A percentile compares a stretch with the other conserved stretches of the same genome.
Evolutionary conservation across 1,284 basidiomycete species (phyloP).

Genomic region (Mycena sp.): DNA sequence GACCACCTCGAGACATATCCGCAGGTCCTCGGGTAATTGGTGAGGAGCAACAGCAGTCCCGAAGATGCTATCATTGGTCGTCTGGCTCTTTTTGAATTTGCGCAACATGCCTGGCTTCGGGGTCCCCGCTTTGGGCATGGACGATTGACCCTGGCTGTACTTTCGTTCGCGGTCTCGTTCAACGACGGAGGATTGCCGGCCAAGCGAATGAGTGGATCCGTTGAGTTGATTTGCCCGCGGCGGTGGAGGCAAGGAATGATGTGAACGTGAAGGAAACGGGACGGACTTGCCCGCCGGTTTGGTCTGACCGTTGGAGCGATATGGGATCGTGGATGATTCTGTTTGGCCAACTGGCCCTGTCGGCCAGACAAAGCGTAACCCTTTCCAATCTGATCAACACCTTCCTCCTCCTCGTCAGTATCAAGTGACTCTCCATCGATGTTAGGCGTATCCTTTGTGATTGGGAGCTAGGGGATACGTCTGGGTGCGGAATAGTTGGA

Average conservation of each 20-base stretch:
- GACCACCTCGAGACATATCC: constrained; percentile 86
- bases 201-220: constrained; percentile 74
- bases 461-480: constrained; percentile 35
- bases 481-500: constrained; percentile 59
- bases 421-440: constrained; percentile 79
- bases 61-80: constrained; percentile 55
- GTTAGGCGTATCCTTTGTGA: constrained; percentile 62
- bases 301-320: constrained; percentile 65
- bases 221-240: constrained; percentile 61
- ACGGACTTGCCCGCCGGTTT: constrained; percentile 59
- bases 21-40: constrained; percentile 86
- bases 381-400: constrained; percentile 61
- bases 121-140: constrained; percentile 44
- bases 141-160: constrained; percentile 53
- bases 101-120: constrained; percentile 63
- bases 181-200: constrained; percentile 65
- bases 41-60: constrained; percentile 71
- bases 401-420: constrained; percentile 76
- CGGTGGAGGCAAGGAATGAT: constrained; percentile 81
- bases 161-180: constrained; percentile 63
- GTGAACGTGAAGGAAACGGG: constrained; percentile 81
- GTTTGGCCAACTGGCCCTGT: constrained; percentile 58
- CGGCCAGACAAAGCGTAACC: constrained; percentile 50
- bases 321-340: constrained; percentile 79
- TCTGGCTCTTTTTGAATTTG: constrained; percentile 73